These are phyloP conservation scores for Agrostemma githago DNA, from an alignment of 148 eudicot genomes.

Conservation along the genomic window DNA sequence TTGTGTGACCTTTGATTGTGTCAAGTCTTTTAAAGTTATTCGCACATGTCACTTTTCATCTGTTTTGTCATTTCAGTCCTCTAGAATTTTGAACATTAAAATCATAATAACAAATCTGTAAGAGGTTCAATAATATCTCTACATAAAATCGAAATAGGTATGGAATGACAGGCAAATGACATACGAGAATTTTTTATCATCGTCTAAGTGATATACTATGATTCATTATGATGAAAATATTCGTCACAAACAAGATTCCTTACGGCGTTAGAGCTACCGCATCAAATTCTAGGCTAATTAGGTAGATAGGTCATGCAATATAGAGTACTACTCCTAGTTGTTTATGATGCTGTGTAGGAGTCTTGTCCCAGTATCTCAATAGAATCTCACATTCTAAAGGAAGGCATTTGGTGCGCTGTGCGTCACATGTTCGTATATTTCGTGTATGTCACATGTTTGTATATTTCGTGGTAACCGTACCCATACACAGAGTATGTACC, in stretches of 20 bases:
- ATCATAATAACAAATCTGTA: too few relatives aligned
- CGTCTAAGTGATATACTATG: too few relatives aligned
- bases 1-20: slow-evolving; percentile 8
- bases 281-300: slow-evolving; percentile 24
- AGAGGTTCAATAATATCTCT: too few relatives aligned
- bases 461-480: slow-evolving; percentile 24
- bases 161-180: too few relatives aligned
- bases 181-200: too few relatives aligned
- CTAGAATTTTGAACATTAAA: background rate
- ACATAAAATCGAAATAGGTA: too few relatives aligned
- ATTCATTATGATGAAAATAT: too few relatives aligned
- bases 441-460: slow-evolving; percentile 23
- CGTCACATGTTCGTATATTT: slow-evolving; percentile 26
- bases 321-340: background rate
- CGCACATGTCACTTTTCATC: background rate
- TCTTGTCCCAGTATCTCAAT: slow-evolving; percentile 7
- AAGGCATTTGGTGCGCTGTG: slow-evolving; percentile 25
- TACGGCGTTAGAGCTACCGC: too few relatives aligned
- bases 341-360: slow-evolving; percentile 15
- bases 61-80: background rate
- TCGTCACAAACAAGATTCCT: too few relatives aligned
- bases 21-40: background rate
- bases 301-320: slow-evolving; percentile 29
- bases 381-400: slow-evolving; percentile 25
- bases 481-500: slow-evolving; percentile 19